Conservation (phyloP, 2,329 filamentous ascomycete genomes). For the Neurospora crassa region DNA sequence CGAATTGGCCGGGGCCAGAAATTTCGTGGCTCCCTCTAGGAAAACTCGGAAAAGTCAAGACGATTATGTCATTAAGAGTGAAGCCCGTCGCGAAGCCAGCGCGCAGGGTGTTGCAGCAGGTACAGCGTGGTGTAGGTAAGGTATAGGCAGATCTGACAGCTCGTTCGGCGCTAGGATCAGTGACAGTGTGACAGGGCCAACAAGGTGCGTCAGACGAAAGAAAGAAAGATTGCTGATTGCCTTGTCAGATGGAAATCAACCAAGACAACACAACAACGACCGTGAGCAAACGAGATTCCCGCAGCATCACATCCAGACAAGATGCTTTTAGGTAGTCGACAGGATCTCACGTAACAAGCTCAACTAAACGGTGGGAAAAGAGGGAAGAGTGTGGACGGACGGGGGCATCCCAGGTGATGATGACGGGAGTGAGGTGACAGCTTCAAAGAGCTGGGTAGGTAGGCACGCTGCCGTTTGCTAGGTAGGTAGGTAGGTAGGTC, state of each 20-base stretch:
- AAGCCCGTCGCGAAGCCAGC: neutral
- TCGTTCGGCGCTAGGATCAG: neutral
- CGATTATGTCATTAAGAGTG: conserved; percentile 1
- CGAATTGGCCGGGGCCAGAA: neutral
- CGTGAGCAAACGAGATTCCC: neutral
- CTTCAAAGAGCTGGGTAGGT: neutral
- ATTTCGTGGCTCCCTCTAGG: neutral
- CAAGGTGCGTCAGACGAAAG: neutral
- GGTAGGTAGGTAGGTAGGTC: no score
- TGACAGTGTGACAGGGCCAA: neutral
- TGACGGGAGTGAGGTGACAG: neutral
- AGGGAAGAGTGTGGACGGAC: neutral
- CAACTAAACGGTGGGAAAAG: neutral
- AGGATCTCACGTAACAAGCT: neutral
- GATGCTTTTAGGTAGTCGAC: neutral
- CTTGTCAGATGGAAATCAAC: neutral
- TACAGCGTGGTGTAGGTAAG: neutral
- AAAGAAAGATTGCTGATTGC: neutral
- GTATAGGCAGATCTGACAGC: neutral
- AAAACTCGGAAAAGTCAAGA: neutral
- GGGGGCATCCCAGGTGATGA: neutral
- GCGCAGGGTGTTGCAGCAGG: neutral
- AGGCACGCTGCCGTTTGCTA: neutral
- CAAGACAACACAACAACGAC: neutral
- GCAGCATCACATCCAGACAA: neutral